Conservation (phyloP, 75 land plant genomes). For the Picea sitchensis region DNA sequence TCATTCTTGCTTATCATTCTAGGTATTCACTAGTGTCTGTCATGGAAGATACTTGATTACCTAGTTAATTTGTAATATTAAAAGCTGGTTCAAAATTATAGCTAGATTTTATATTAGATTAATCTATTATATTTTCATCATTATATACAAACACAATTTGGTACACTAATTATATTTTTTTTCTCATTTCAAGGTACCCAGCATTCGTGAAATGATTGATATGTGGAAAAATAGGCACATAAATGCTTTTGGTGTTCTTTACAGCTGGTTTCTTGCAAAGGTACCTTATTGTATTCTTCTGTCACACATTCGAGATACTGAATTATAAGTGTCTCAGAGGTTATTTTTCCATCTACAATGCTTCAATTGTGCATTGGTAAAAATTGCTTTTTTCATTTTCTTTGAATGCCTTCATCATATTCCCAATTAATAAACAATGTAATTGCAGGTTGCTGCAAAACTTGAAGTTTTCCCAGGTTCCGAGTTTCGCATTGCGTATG, state of each 20-base stretch:
- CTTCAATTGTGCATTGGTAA: not conserved
- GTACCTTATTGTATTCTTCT: constrained; percentile 18
- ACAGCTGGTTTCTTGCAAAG: constrained; percentile 97
- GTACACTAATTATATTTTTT: not conserved
- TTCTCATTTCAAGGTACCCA: constrained; percentile 60
- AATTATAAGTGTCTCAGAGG: not conserved
- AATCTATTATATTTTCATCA: not conserved
- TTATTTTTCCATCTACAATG: not conserved
- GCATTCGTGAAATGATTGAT: constrained; percentile 77
- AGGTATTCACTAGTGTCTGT: not conserved
- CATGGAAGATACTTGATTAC: too few relatives aligned
- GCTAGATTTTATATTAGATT: too few relatives aligned
- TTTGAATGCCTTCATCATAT: constrained; percentile 1
- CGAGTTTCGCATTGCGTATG: constrained; percentile 91
- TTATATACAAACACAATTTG: not conserved
- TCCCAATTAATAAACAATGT: not conserved
- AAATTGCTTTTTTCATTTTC: constrained; percentile 8
- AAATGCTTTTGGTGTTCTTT: constrained; percentile 74
- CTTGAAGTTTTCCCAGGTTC: constrained; percentile 90
- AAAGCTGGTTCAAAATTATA: too few relatives aligned
- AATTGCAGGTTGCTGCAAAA: constrained; percentile 69
- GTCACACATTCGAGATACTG: too few relatives aligned
- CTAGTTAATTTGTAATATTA: too few relatives aligned
- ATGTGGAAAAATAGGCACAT: constrained; percentile 67
- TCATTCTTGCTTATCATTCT: not conserved